Evolutionary conservation across 1,284 basidiomycete species (phyloP), one percentile per base, ranked within the genome.

Genomic region (Rhodotorula sp.): DNA sequence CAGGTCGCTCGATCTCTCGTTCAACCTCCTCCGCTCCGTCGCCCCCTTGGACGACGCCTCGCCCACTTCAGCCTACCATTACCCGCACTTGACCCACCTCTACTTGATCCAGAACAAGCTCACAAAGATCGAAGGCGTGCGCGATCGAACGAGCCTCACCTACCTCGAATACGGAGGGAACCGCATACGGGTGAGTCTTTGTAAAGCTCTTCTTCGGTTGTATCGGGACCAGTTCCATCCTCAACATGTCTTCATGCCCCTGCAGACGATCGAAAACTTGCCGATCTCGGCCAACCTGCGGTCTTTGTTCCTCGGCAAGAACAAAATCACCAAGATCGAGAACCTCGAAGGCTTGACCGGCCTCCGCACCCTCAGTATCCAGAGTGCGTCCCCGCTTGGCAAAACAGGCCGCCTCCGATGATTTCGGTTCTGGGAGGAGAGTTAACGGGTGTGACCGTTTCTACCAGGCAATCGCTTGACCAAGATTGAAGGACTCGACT

Each of bases 41-140:
- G 77, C 82, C 54, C 65, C 78, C 0, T 91, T 93, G 1, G 85
- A 88, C 51, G 82, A 83, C 7, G 79, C 91, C 26, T 82, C 84
- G 14, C 81, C 84, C 62, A 83, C 95, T 1, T 83, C 82, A 4
- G 85, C 86, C 4, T 78, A 83, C 37, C 80, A 73, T 20, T 77
- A 80, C 29, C 84, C 96, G 45, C 83, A 85, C 62, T 62, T 75
- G 24, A 70, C 69, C 18, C 74, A 91, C 0, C 84, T 96, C 30
- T 99, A 93, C 82, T 92, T 99, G 77, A 92, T 99, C 3, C 95
- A 99, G 82, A 98, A 99, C 83, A 91, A 91, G 82, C 95, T 99
- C 76, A 86, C 87, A 10, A 86, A 86, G 68, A 91, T 99, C 59
- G 84, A 85, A 20, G 81, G 85, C 54, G 79, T 89, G 65, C 48